Evolutionary conservation across 106 monocot species (phyloP).

Genomic region (Dendrobium catenatum): DNA sequence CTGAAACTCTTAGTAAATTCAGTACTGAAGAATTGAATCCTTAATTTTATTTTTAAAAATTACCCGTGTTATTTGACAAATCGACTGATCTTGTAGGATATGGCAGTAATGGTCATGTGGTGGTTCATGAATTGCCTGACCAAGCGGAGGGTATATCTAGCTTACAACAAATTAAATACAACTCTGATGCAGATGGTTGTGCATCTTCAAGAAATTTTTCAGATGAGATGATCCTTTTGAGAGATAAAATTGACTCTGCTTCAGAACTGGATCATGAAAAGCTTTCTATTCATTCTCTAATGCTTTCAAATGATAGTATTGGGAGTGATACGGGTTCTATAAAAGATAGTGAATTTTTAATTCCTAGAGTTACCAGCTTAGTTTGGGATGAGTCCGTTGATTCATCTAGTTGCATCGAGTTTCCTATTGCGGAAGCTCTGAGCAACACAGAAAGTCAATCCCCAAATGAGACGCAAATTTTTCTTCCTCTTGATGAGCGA

Average conservation of each 20-base stretch:
- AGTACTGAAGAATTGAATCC: neutral
- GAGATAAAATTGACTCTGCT: constrained; percentile 14
- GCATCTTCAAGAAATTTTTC: constrained; percentile 24
- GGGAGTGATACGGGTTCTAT: constrained; percentile 82
- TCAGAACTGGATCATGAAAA: constrained; percentile 41
- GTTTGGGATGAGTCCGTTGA: constrained; percentile 37
- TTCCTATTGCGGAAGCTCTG: constrained; percentile 23
- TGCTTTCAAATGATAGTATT: constrained; percentile 69
- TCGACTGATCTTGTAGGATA: constrained; percentile 10
- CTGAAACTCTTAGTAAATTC: constrained; percentile 24
- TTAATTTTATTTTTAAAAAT: constrained; percentile 17
- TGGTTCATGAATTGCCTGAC: constrained; percentile 18
- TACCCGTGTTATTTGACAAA: neutral
- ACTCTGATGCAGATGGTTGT: constrained; percentile 11
- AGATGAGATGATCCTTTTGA: constrained; percentile 8
- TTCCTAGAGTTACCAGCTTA: constrained; percentile 32
- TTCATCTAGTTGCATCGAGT: constrained; percentile 33
- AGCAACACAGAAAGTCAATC: constrained; percentile 15
- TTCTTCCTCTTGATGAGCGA: constrained; percentile 65
- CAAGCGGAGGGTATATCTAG: constrained; percentile 23
- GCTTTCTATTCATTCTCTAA: constrained; percentile 46
- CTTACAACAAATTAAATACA: constrained; percentile 5
- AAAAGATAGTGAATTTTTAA: constrained; percentile 67
- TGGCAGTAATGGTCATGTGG: constrained; percentile 16
- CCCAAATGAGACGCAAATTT: constrained; percentile 32